phyloP scores from a whole-genome alignment of 2,329 filamentous ascomycete species.

The Colletotrichum horii region DNA sequence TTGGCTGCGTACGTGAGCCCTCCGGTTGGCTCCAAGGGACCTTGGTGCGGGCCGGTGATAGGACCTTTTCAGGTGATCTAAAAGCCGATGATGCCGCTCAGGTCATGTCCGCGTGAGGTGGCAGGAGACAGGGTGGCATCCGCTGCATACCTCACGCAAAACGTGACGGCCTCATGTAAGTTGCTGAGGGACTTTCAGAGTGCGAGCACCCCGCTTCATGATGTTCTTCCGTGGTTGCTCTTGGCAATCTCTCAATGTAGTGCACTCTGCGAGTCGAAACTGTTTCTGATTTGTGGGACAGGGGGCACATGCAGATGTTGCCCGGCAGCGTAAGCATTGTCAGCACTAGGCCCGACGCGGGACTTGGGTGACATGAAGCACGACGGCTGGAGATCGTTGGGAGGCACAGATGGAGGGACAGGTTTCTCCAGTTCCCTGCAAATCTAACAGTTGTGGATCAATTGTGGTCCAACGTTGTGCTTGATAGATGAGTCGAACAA shows the following conservation, averaged over 20 bases:
- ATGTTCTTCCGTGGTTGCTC: background rate
- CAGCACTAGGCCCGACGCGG: conserved; percentile 17
- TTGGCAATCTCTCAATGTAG: conserved; percentile 9
- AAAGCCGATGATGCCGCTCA: background rate
- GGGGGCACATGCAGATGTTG: background rate
- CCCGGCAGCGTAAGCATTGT: conserved; percentile 9
- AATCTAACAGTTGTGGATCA: background rate
- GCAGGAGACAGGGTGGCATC: background rate
- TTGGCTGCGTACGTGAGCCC: background rate
- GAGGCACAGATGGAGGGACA: background rate
- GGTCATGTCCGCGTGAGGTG: background rate
- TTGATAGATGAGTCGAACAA: background rate
- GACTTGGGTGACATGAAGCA: background rate
- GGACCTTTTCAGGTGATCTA: background rate
- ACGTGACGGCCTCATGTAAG: background rate
- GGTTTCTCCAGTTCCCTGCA: background rate
- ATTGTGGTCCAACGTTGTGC: background rate
- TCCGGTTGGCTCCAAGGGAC: background rate
- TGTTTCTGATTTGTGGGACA: background rate
- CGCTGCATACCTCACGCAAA: conserved; percentile 4
- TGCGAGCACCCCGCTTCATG: background rate
- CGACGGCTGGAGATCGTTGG: background rate
- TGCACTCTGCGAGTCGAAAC: background rate
- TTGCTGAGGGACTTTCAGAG: background rate
- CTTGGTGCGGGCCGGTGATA: background rate